Conservation (phyloP, 2,329 filamentous ascomycete species). For the Claviceps maximensis region DNA sequence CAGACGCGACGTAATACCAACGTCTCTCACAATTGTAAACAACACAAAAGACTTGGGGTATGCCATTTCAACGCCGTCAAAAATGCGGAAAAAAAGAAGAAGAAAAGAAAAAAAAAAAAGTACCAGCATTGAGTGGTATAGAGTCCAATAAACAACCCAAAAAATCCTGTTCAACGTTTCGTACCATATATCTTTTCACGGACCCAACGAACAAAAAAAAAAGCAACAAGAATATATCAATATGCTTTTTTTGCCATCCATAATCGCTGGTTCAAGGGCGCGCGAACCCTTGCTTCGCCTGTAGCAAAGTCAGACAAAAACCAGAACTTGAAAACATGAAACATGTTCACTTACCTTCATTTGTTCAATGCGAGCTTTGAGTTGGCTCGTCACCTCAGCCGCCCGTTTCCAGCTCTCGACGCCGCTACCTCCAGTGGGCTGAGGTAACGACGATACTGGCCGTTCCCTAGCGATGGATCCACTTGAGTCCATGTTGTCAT, state of each 20-base stretch:
- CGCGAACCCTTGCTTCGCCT: conserved; percentile 19
- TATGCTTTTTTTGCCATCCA: not conserved
- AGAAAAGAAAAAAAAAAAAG: conserved; percentile 1
- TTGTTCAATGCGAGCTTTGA: conserved; percentile 95
- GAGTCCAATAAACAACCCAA: not conserved
- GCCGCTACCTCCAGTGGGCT: conserved; percentile 20
- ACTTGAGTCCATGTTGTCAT: conserved; percentile 20
- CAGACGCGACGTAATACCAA: not conserved
- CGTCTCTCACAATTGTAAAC: conserved; percentile 6
- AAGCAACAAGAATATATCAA: not conserved
- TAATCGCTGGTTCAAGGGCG: conserved; percentile 14
- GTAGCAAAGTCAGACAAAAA: not conserved
- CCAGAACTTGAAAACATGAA: not conserved
- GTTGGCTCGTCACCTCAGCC: conserved; percentile 90
- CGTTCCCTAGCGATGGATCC: conserved; percentile 17
- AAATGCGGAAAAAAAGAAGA: conserved; percentile 18
- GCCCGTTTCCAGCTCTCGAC: conserved; percentile 90
- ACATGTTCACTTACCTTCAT: conserved; percentile 58
- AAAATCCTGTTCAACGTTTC: not conserved
- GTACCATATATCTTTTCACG: not conserved
- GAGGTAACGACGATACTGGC: conserved; percentile 23
- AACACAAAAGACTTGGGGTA: conserved; percentile 15
- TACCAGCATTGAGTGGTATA: not conserved
- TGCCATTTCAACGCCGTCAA: conserved; percentile 20
- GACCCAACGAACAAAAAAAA: not conserved